Percentiles rank a stretch among this genome's conserved stretches.
These are phyloP conservation scores for Acanthochlamys bracteata DNA, from an alignment of 106 monocot species.

Conservation along the genomic window DNA sequence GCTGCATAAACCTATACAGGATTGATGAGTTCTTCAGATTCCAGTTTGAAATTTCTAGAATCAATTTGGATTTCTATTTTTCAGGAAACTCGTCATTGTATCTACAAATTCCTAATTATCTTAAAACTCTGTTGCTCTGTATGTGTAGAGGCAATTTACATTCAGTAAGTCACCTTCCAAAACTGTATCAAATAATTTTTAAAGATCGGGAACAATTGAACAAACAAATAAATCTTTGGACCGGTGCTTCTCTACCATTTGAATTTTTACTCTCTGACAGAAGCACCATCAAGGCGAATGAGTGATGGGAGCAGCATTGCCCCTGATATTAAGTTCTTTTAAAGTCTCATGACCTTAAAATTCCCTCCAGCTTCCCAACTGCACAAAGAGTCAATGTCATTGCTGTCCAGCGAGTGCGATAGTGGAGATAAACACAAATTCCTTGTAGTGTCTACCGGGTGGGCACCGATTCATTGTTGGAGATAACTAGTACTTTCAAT, in stretches of 20 bases:
- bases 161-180: neutral
- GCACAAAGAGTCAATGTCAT: slow-evolving; percentile 12
- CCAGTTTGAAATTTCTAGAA: no score
- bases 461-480: slow-evolving; percentile 76
- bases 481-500: slow-evolving; percentile 71
- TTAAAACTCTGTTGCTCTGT: no score
- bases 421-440: slow-evolving; percentile 73
- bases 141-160: no score
- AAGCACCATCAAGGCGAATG: slow-evolving; percentile 53
- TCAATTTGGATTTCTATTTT: no score
- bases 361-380: slow-evolving; percentile 72
- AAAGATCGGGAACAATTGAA: neutral
- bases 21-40: neutral
- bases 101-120: no score
- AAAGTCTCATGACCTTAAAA: slow-evolving; percentile 48
- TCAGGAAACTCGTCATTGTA: no score
- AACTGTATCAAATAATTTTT: neutral
- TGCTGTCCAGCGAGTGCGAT: slow-evolving; percentile 26
- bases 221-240: neutral
- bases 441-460: slow-evolving; percentile 58
- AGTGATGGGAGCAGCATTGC: slow-evolving; percentile 56
- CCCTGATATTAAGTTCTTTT: slow-evolving; percentile 48
- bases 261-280: neutral
- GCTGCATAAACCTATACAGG: neutral
- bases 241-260: neutral